Percentiles rank a stretch among this genome's conserved stretches.
phyloP scores from a whole-genome alignment of 1,284 basidiomycete genomes.

The Marasmius sp. region DNA sequence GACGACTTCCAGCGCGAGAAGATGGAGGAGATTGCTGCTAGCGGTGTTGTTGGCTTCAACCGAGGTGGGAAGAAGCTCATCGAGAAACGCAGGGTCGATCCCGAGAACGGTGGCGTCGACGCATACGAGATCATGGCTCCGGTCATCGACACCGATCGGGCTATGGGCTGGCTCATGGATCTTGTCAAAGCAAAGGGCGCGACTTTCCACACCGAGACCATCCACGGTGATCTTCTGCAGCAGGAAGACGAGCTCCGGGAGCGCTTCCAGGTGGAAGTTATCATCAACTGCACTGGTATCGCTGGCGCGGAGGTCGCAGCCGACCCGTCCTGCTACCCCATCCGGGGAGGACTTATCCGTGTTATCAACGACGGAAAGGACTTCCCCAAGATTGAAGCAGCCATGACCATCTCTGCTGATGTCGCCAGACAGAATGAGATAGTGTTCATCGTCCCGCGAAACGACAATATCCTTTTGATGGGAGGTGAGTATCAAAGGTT shows the following conservation, averaged over 20 bases:
- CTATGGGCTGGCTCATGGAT: constrained; percentile 30
- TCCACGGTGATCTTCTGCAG: constrained; percentile 23
- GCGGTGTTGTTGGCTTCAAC: constrained; percentile 28
- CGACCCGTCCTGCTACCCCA: constrained; percentile 32
- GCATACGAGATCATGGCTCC: constrained; percentile 35
- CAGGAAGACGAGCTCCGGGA: constrained; percentile 30
- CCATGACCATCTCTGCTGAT: constrained; percentile 25
- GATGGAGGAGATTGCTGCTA: constrained; percentile 22
- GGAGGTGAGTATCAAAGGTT: constrained; percentile 21
- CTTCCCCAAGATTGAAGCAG: constrained; percentile 35
- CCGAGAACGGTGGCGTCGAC: constrained; percentile 30
- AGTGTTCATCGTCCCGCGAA: constrained; percentile 34
- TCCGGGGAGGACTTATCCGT: constrained; percentile 37
- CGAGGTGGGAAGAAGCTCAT: constrained; percentile 27
- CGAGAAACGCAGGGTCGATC: constrained; percentile 28
- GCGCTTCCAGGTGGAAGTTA: constrained; percentile 30
- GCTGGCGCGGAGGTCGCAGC: constrained; percentile 29
- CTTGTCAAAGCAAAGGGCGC: constrained; percentile 32
- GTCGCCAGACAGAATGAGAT: constrained; percentile 27
- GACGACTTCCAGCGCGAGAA: constrained; percentile 29
- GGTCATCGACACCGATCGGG: constrained; percentile 36
- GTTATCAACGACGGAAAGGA: constrained; percentile 36
- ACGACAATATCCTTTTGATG: constrained; percentile 31
- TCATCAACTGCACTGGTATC: constrained; percentile 36
- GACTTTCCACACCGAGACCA: constrained; percentile 27